Conservation (phyloP, 805 yeast species). For the Lipomyces orientalis region DNA sequence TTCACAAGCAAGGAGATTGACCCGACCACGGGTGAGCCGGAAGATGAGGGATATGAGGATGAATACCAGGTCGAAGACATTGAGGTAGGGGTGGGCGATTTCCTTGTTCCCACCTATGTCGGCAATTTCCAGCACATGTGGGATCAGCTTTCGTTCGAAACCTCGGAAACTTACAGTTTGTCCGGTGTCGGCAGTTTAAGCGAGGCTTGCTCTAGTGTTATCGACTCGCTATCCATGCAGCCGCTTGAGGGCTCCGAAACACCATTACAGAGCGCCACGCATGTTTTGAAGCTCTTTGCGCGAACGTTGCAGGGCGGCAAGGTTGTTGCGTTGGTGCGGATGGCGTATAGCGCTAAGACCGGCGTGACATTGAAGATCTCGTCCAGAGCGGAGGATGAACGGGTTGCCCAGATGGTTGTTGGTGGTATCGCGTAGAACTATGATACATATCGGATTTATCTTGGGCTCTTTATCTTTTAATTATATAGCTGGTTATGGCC, state of each 20-base stretch:
- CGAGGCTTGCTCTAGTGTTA: slow-evolving; percentile 63
- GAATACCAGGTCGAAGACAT: slow-evolving; percentile 89
- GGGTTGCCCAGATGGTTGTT: slow-evolving; percentile 57
- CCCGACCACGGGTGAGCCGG: slow-evolving; percentile 65
- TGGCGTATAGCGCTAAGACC: slow-evolving; percentile 51
- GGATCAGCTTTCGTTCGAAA: slow-evolving; percentile 69
- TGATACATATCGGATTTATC: background rate
- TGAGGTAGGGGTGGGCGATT: slow-evolving; percentile 79
- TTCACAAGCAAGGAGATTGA: slow-evolving; percentile 82
- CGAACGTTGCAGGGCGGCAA: slow-evolving; percentile 61
- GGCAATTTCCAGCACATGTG: slow-evolving; percentile 75
- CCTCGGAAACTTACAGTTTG: slow-evolving; percentile 70
- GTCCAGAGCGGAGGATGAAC: slow-evolving; percentile 52
- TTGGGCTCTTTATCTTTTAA: background rate
- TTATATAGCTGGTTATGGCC: background rate
- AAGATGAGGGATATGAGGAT: slow-evolving; percentile 87
- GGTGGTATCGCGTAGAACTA: slow-evolving; percentile 52
- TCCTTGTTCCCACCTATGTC: slow-evolving; percentile 73
- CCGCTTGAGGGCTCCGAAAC: slow-evolving; percentile 76
- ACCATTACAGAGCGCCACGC: slow-evolving; percentile 61
- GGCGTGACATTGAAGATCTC: slow-evolving; percentile 56
- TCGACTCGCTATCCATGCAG: slow-evolving; percentile 61
- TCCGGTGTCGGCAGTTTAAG: slow-evolving; percentile 54
- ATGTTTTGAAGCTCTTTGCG: slow-evolving; percentile 81
- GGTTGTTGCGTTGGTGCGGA: slow-evolving; percentile 51